Conservation (phyloP, 768 basidiomycete species). For the Trametes maxima region DNA sequence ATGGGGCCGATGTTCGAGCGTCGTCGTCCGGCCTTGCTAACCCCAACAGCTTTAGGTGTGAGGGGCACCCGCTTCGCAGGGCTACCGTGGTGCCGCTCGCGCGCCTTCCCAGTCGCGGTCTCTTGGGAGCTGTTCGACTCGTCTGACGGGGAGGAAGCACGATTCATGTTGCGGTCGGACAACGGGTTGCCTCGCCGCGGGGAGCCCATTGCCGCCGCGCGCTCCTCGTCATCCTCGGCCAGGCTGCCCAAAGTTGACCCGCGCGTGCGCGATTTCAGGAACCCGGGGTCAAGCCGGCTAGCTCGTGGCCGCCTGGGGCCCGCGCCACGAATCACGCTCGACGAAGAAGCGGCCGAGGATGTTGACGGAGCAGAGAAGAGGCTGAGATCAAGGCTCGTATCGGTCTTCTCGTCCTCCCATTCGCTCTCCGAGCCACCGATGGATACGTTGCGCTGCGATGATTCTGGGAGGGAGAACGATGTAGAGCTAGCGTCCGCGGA, state of each 20-base stretch:
- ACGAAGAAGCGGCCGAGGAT: conserved; percentile 16
- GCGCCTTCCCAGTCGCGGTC: conserved; percentile 33
- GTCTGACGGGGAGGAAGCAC: conserved; percentile 36
- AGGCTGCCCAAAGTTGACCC: conserved; percentile 60
- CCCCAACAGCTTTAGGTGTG: conserved; percentile 41
- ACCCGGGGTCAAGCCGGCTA: conserved; percentile 69
- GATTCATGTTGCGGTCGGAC: conserved; percentile 71
- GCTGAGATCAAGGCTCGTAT: conserved; percentile 69
- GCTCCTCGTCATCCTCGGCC: conserved; percentile 70
- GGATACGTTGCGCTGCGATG: conserved; percentile 24
- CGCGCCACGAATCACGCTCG: conserved; percentile 12
- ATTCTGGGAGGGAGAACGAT: conserved; percentile 22
- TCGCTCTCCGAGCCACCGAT: conserved; percentile 71
- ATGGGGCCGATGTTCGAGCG: conserved; percentile 78
- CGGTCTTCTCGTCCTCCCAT: conserved; percentile 89
- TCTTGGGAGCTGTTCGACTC: conserved; percentile 33
- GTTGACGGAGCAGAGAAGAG: conserved; percentile 40
- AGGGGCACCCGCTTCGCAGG: conserved; percentile 55
- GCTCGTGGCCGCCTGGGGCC: conserved; percentile 53
- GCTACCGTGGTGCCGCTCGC: conserved; percentile 40
- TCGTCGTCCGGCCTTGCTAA: conserved; percentile 48
- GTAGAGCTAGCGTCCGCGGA: conserved; percentile 32
- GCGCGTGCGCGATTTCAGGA: conserved; percentile 56
- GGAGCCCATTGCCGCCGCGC: conserved; percentile 27
- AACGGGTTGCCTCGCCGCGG: conserved; percentile 45